Evolutionary conservation across 2,329 filamentous ascomycete species (phyloP).

Genomic region (Botrytis squamosa): DNA sequence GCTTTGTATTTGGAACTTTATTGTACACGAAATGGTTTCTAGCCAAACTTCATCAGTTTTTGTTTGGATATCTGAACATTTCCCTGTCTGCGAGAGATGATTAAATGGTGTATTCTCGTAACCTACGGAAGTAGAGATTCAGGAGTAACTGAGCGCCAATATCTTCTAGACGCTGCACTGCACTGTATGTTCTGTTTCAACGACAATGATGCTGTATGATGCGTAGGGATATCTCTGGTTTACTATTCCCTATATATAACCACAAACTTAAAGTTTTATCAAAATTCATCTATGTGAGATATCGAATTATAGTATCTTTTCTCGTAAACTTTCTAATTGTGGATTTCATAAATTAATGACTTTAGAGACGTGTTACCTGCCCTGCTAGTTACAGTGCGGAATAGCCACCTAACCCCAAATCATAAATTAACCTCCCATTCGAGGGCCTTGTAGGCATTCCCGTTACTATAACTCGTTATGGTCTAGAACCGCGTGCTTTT

Average conservation of each 20-base stretch:
- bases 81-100: neutral
- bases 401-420: neutral
- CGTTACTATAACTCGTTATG: neutral
- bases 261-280: neutral
- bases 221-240: neutral
- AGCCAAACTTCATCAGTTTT: neutral
- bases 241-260: slow-evolving; percentile 1
- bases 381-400: slow-evolving; percentile 1
- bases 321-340: neutral
- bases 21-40: neutral
- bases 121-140: neutral
- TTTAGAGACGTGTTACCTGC: slow-evolving; percentile 3
- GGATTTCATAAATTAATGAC: slow-evolving; percentile 5
- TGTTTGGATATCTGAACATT: neutral
- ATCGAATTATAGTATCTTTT: slow-evolving; percentile 9
- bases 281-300: slow-evolving; percentile 7
- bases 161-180: neutral
- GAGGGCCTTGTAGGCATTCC: neutral
- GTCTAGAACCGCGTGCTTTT: neutral
- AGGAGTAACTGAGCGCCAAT: slow-evolving; percentile 7
- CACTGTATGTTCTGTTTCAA: neutral
- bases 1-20: neutral
- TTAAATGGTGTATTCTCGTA: neutral
- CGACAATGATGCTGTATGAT: neutral
- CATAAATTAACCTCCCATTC: neutral